Base-by-base conservation (phyloP, 306 rosid species). In the Vigna trinervia region DNA sequence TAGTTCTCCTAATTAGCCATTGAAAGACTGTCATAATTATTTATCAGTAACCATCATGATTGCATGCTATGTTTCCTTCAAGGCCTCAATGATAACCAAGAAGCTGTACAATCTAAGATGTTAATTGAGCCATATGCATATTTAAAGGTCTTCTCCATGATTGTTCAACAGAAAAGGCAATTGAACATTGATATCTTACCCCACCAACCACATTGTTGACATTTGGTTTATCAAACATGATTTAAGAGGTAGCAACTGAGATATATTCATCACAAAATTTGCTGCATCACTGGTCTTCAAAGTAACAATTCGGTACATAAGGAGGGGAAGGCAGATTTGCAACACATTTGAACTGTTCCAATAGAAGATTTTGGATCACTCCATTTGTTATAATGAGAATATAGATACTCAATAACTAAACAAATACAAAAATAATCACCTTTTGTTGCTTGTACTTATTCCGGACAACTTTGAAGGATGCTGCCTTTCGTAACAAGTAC, bases 381-480 rank as follows among this genome's bases (percentile, higher is more conserved):
- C 50, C 20, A 45, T 32, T 52, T 67, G 65, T 38, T 15, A 14
- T 0, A 10, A 23, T 20, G 15, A 19, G 8, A 41, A 19, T 20
- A 17, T 12, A 52, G 1, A 0, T 5, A 22, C 1, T 74, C 2
- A 28, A 61, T 10, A 8, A 14, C 38, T 22, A 9, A 65, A 28
- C 11, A 45, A 26, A 30, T 12, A 17, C 0, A 0, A 28, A 48
- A 63, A 26, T 1, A 62, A 48, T 70, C 77, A 92, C 97, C 97
- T 87, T 90, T 20, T 83, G 91, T 8, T 82, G 90, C 75, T 86
- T 89, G 88, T 95, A 95, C 85, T 92, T 92, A 15, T 84, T 85
- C 47, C 97, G 73, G 61, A 89, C 77, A 45, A 97, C 85, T 67
- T 73, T 75, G 15, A 89, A 79, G 47, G 90, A 61, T 1, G 85